Conservation (phyloP, 305 asterid species). For the Solanum aculeatissimum region DNA sequence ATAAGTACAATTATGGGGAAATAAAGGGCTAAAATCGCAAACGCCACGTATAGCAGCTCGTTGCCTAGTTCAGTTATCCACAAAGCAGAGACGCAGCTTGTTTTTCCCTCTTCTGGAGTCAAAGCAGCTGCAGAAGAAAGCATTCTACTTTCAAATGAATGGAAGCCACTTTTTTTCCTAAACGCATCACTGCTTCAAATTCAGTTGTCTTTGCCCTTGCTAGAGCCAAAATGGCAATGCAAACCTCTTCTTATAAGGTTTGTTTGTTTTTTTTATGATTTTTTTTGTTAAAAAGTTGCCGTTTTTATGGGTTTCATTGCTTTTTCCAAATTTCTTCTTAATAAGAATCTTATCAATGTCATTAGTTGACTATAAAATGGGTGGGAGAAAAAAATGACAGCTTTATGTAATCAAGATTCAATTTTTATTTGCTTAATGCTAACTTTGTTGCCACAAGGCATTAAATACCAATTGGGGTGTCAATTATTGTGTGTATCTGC, state of each 20-base stretch:
- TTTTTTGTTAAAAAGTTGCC: not conserved
- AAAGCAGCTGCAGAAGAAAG: conserved; percentile 3
- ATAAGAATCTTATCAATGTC: not conserved
- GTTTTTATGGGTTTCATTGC: not conserved
- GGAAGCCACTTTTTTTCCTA: conserved; percentile 20
- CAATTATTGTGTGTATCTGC: not conserved
- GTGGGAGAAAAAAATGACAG: not conserved
- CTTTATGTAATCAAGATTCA: not conserved
- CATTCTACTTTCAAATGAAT: conserved; percentile 8
- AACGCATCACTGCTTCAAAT: conserved; percentile 10
- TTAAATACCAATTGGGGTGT: not conserved
- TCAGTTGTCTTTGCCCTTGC: conserved; percentile 14
- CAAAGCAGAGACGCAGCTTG: not conserved
- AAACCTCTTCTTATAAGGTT: conserved; percentile 53
- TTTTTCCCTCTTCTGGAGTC: not conserved
- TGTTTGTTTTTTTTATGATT: conserved; percentile 12
- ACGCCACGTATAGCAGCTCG: not conserved
- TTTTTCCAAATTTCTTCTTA: not conserved
- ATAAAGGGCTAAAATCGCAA: not conserved
- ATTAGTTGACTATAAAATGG: not conserved
- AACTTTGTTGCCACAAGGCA: not conserved
- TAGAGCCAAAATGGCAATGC: conserved; percentile 46
- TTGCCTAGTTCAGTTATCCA: not conserved
- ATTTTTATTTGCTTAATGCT: not conserved
- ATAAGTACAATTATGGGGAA: not conserved